phyloP scores from a whole-genome alignment of 2,329 filamentous ascomycete genomes.

The Tolypocladium inflatum region DNA sequence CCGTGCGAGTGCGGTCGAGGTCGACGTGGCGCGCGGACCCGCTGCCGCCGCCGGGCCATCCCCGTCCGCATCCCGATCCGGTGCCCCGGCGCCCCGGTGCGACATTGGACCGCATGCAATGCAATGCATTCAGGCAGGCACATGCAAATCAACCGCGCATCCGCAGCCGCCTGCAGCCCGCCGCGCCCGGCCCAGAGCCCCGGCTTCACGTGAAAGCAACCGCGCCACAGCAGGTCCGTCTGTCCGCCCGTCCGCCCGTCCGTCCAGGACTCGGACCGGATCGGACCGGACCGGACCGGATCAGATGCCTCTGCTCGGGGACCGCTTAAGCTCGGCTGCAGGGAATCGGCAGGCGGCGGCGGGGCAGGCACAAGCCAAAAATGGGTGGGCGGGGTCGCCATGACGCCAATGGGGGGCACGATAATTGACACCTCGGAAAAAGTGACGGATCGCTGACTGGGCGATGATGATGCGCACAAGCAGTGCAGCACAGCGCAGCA shows the following conservation, averaged over 20 bases:
- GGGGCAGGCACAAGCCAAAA: not conserved
- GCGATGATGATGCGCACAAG: not conserved
- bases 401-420: slow-evolving; percentile 1
- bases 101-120: not conserved
- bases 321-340: slow-evolving; percentile 9
- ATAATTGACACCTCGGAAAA: not conserved
- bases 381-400: not conserved
- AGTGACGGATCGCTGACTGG: not conserved
- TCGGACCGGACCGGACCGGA: slow-evolving; percentile 3
- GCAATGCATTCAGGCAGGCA: not conserved
- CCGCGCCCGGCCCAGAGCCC: not conserved
- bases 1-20: not conserved
- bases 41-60: too few species aligned
- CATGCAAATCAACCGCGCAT: not conserved
- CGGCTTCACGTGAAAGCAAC: not conserved
- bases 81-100: not conserved
- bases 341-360: not conserved
- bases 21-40: not conserved
- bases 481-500: not conserved
- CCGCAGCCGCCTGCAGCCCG: not conserved
- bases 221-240: not conserved
- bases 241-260: not conserved
- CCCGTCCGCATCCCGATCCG: not conserved
- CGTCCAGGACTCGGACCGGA: not conserved
- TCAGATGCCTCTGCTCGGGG: not conserved